Evolutionary conservation across 768 basidiomycete genomes (phyloP), one percentile per base, ranked within the genome.

Genomic region (Tylopilus felleus): DNA sequence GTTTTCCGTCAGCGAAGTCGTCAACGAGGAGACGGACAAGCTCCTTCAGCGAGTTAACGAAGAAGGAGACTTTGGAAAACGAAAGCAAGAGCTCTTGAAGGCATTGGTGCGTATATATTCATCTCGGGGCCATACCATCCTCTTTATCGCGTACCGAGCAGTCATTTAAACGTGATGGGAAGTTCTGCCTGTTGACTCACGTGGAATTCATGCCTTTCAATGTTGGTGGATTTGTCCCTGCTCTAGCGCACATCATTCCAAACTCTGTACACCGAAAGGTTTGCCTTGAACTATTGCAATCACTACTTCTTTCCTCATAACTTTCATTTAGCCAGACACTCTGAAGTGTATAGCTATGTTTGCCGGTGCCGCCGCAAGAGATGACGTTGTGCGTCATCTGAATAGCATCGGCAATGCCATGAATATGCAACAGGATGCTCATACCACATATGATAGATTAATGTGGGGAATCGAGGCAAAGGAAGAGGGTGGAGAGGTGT

Each of bases 111-210:
- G 52, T 8, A 46, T 22, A 46, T 35, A 33, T 41, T 41, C 21
- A 33, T 14, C 17, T 55, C 4, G 21, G 17, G 23, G 29, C 5
- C 5, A 27, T 47, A 35, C 13, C 7, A 19, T 38, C 9, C n/a
- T 51, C 38, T 46, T 35, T 10, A 47, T 12, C 7, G 7, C 12
- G 8, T 19, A 25, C 33, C 9, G 5, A 35, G n/a, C 19, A 53
- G 52, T 50, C 29, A 17, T 51, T 50, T 2, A 53, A 33, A 51
- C 55, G 45, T 19, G 55, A 56, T 23, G 55, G 52, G 17, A 6
- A 3, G 1, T 25, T 2, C 23, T 55, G 54, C 19, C 38, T 55
- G 41, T 40, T 55, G 23, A 55, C 52, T 0, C 8, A 8, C 23
- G 1, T 0, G 0, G 0, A n/a, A 46, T 56, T 56, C 17, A 0